phyloP scores from a whole-genome alignment of 2,329 filamentous ascomycete species.

The Mycocentrospora acerina region DNA sequence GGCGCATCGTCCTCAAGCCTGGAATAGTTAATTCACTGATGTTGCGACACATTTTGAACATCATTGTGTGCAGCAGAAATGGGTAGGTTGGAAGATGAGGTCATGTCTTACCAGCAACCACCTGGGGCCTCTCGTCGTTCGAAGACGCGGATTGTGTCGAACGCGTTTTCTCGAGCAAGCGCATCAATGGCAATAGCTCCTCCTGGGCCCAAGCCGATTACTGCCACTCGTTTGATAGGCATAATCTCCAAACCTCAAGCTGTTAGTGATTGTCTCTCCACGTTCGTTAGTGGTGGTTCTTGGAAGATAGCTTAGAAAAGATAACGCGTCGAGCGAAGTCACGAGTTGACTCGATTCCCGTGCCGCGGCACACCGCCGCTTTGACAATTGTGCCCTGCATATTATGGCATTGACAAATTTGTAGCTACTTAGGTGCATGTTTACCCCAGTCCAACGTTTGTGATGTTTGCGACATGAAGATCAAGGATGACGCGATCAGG shows the following conservation, averaged over 20 bases:
- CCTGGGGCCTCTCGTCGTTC: slow-evolving; percentile 61
- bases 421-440: slow-evolving; percentile 5
- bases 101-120: slow-evolving; percentile 62
- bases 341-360: no score
- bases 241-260: no score
- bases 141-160: slow-evolving; percentile 63
- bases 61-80: no score
- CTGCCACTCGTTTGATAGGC: slow-evolving; percentile 50
- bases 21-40: background rate
- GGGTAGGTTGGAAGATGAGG: no score
- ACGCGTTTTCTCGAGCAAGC: slow-evolving; percentile 58
- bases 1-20: slow-evolving; percentile 27
- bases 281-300: no score
- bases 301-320: no score
- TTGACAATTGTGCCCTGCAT: no score
- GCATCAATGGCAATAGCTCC: slow-evolving; percentile 64
- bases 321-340: no score
- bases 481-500: slow-evolving; percentile 21
- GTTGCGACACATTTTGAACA: background rate
- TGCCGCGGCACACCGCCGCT: no score
- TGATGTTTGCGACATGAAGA: slow-evolving; percentile 22
- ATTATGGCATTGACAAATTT: no score
- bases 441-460: slow-evolving; percentile 3
- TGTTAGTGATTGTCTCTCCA: no score
- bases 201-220: slow-evolving; percentile 63